Base-by-base conservation (phyloP, 2,329 filamentous ascomycete species). In the Ophiocordyceps camponoti-rufipedis region DNA sequence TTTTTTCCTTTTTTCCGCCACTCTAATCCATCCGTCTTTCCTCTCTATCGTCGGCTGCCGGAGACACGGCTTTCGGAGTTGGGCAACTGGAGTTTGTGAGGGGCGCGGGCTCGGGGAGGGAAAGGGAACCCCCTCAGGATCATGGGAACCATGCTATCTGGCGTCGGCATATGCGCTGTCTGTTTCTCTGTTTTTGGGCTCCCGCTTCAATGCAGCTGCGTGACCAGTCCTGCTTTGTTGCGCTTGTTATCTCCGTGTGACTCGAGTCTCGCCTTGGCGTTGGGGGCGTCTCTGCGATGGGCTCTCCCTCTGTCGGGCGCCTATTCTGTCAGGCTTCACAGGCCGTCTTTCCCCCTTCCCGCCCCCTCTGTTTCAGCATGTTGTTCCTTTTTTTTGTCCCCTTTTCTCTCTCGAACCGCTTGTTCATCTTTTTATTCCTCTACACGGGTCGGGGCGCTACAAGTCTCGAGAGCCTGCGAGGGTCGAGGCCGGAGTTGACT, bases 91-190 rank as follows among this genome's bases (percentile, higher is more conserved):
- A 49, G 48, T 49, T 49, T 46, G 19, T 46, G 44, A 14, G 5
- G 9, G 5, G 32, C 9, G 32, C 5, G 32, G 12, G 12, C 9
- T 35, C 18, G 31, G 46, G 42, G 23, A 33, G 41, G 46, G 31
- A 33, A 33, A 31, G 31, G 41, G 44, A 23, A 3, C 23, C 12
- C 28, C 29, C n/a, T 35, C n/a, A 33, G 38, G 31, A 35, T 35
- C 23, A 23, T 23, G 23, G 23, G 23, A 23, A 23, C 23, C 32
- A 35, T 45, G 46, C 41, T 46, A 47, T 47, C 45, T 50, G 50
- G 50, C 50, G 47, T 50, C 44, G 47, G 50, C 47, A 51, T 50
- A 35, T 45, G 41, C 35, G 28, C 18, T 43, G 23, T 31, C 33
- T 46, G 2, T 39, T 46, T 42, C 18, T 32, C 18, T 23, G 23